These are phyloP conservation scores for Vicia sativa DNA, from an alignment of 306 rosid genomes.

Conservation along the genomic window DNA sequence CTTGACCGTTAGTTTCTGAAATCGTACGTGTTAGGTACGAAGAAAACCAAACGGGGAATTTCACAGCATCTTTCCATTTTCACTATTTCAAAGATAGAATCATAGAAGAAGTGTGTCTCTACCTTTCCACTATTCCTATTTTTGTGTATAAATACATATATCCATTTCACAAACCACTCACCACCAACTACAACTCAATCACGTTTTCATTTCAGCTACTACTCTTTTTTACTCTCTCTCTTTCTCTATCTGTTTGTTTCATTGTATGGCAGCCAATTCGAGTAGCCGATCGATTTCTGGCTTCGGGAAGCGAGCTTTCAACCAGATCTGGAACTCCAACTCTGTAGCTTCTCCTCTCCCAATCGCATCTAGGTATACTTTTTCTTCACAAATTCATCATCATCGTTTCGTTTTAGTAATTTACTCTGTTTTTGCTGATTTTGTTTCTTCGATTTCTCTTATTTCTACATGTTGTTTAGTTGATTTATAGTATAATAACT, in stretches of 20 bases:
- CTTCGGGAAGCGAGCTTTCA: constrained; percentile 68
- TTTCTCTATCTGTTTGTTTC: neutral
- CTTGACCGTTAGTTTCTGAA: neutral
- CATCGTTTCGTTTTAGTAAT: neutral
- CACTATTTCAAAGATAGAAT: neutral
- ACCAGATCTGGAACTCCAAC: constrained; percentile 66
- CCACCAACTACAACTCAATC: neutral
- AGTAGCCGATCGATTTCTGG: constrained; percentile 69
- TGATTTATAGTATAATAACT: neutral
- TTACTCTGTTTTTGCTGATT: neutral
- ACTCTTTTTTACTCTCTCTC: neutral
- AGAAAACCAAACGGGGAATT: neutral
- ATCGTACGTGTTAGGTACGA: constrained; percentile 27
- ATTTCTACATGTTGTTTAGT: neutral
- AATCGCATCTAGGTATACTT: constrained; percentile 48
- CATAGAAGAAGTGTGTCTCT: no score
- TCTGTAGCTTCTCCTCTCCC: constrained; percentile 28
- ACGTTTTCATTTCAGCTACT: neutral
- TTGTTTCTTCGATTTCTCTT: neutral
- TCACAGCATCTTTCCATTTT: constrained; percentile 10
- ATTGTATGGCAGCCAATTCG: constrained; percentile 98
- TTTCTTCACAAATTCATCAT: no score
- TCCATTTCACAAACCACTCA: neutral
- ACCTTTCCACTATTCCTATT: constrained; percentile 1
- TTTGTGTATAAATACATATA: constrained; percentile 19